Evolutionary conservation across 805 yeast species (phyloP).

Genomic region (Kuraishia hungarica): DNA sequence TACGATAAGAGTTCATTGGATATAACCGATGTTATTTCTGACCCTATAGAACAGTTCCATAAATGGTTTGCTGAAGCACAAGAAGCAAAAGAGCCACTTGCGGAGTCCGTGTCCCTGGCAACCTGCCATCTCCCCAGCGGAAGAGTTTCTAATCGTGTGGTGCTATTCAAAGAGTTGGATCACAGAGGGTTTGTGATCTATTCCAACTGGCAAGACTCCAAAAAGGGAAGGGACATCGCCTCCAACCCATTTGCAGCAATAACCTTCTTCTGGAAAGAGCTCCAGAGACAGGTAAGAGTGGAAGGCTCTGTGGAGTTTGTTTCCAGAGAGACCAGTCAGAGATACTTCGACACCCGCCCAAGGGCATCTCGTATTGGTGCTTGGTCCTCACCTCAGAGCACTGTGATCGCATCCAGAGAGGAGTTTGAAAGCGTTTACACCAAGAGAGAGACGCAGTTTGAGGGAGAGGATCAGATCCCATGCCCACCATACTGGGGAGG

Average conservation of each 20-base stretch:
- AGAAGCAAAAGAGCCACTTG: constrained; percentile 46
- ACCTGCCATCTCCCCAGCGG: constrained; percentile 88
- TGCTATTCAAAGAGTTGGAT: constrained; percentile 86
- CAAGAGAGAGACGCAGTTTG: constrained; percentile 46
- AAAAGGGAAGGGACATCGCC: constrained; percentile 63
- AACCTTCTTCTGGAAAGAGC: constrained; percentile 85
- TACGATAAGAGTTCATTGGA: constrained; percentile 61
- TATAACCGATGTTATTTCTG: constrained; percentile 38
- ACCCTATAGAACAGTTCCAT: constrained; percentile 74
- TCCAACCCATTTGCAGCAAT: constrained; percentile 76
- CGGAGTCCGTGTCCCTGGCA: constrained; percentile 82
- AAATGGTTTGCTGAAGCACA: constrained; percentile 80
- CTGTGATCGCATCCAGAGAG: constrained; percentile 45
- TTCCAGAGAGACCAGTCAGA: constrained; percentile 60
- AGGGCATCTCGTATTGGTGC: constrained; percentile 93
- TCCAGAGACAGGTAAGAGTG: constrained; percentile 88
- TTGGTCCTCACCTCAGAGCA: constrained; percentile 90
- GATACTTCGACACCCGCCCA: constrained; percentile 83
- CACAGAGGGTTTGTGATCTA: constrained; percentile 75
- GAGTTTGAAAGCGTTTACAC: constrained; percentile 50
- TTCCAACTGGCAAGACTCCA: constrained; percentile 87
- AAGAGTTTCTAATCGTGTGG: constrained; percentile 77
- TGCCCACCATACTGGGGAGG: constrained; percentile 98
- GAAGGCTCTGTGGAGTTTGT: constrained; percentile 81
- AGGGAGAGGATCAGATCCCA: constrained; percentile 62